Evolutionary conservation across 1,139 yeast species (phyloP).

Genomic region (Nakaseomyces nivariensis): DNA sequence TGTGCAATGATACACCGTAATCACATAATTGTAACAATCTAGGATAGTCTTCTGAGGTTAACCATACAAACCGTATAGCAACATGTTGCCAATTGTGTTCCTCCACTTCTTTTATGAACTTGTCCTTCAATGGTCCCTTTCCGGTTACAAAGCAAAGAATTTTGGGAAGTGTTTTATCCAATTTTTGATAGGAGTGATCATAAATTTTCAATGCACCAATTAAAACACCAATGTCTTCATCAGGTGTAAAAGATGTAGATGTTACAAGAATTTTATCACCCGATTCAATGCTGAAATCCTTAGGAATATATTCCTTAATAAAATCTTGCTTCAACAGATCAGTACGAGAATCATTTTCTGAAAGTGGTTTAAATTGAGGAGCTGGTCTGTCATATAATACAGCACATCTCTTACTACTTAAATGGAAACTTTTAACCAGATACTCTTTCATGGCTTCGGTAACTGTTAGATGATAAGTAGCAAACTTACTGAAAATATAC

Average conservation of each 20-base stretch:
- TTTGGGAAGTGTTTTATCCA: conserved; percentile 34
- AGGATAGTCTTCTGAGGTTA: conserved; percentile 74
- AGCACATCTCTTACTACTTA: conserved; percentile 30
- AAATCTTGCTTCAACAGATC: conserved; percentile 30
- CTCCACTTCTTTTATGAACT: conserved; percentile 40
- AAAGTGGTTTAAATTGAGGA: conserved; percentile 49
- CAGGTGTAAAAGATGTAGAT: conserved; percentile 92
- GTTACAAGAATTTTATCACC: conserved; percentile 60
- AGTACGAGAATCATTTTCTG: conserved; percentile 17
- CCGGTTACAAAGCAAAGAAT: conserved; percentile 76
- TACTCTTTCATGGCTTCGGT: conserved; percentile 63
- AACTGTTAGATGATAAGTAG: conserved; percentile 71
- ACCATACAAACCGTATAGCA: conserved; percentile 61
- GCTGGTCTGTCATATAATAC: conserved; percentile 73
- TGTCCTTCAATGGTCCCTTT: conserved; percentile 70
- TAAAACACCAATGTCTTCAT: conserved; percentile 72
- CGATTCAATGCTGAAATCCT: conserved; percentile 28
- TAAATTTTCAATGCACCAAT: conserved; percentile 58
- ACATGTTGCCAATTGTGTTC: conserved; percentile 40
- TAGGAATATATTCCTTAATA: conserved; percentile 35
- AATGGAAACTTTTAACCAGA: conserved; percentile 45
- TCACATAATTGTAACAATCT: conserved; percentile 66
- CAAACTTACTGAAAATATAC: conserved; percentile 44
- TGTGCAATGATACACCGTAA: conserved; percentile 80
- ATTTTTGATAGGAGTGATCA: conserved; percentile 33